Conservation (phyloP, 805 yeast genomes). For the Saccharomycopsis sp. region DNA sequence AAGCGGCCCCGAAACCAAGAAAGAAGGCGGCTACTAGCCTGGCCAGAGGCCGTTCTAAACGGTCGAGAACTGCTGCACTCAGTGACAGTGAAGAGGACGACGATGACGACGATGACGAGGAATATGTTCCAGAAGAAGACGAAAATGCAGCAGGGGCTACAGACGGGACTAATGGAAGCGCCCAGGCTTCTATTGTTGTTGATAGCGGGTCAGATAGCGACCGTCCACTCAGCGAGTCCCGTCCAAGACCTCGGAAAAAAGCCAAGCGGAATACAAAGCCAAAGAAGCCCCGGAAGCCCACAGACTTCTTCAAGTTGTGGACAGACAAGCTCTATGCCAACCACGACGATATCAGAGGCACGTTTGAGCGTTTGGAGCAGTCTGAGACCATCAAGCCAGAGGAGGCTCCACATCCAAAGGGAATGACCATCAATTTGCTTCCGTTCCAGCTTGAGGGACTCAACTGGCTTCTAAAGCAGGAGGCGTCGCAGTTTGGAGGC, state of each 20-base stretch:
- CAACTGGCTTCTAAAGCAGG: constrained; percentile 82
- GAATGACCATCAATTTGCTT: constrained; percentile 62
- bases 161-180: not conserved
- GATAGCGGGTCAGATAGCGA: constrained; percentile 18
- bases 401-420: constrained; percentile 67
- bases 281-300: constrained; percentile 37
- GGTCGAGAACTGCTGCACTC: too few species aligned
- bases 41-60: too few species aligned
- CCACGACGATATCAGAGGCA: constrained; percentile 73
- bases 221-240: constrained; percentile 26
- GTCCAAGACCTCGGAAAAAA: constrained; percentile 17
- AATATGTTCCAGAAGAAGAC: constrained; percentile 12
- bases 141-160: constrained; percentile 14
- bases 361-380: constrained; percentile 57
- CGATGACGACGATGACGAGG: not conserved
- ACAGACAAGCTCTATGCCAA: constrained; percentile 60
- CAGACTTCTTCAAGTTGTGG: constrained; percentile 62
- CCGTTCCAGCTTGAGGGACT: constrained; percentile 95
- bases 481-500: constrained; percentile 69
- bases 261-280: constrained; percentile 23
- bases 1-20: not conserved
- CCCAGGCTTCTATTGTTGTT: not conserved
- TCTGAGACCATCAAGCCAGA: constrained; percentile 42
- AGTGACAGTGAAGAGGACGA: constrained; percentile 7
- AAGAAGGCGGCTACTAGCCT: not conserved